A percentile compares a stretch with the other conserved stretches of the same genome.
phyloP scores from a whole-genome alignment of 2,329 filamentous ascomycete species.

The Apiospora kogelbergensis region DNA sequence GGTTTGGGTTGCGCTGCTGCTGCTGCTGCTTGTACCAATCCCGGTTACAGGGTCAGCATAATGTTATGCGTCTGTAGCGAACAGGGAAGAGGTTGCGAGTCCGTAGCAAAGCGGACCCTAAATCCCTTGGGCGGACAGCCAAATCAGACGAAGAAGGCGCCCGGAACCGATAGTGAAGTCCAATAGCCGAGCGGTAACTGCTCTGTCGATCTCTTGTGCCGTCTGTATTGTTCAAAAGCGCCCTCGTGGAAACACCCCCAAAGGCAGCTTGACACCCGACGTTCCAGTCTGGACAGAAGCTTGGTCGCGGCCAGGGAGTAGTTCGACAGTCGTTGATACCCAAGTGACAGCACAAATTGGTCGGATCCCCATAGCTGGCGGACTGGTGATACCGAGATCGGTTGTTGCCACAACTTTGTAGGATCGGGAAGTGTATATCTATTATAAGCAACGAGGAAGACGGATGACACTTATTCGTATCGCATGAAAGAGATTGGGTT shows the following conservation, averaged over 20 bases:
- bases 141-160: slow-evolving; percentile 3
- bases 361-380: neutral
- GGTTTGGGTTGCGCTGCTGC: neutral
- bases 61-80: slow-evolving; percentile 11
- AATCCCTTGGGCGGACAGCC: neutral
- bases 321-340: neutral
- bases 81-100: slow-evolving; percentile 13
- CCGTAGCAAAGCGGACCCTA: slow-evolving; percentile 6
- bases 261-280: neutral
- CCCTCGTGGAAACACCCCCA: neutral
- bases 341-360: neutral
- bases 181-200: neutral
- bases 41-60: slow-evolving; percentile 9
- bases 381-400: neutral
- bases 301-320: neutral
- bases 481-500: neutral
- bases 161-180: neutral
- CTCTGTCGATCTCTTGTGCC: neutral
- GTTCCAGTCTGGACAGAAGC: neutral
- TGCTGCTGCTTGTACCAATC: slow-evolving; percentile 13
- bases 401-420: neutral
- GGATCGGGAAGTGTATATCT: neutral
- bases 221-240: neutral
- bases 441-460: slow-evolving; percentile 1
- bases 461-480: neutral